A percentile compares a stretch with the other conserved stretches of the same genome.
Conservation (phyloP, 2,329 filamentous ascomycete genomes). For the Colletotrichum horii region DNA sequence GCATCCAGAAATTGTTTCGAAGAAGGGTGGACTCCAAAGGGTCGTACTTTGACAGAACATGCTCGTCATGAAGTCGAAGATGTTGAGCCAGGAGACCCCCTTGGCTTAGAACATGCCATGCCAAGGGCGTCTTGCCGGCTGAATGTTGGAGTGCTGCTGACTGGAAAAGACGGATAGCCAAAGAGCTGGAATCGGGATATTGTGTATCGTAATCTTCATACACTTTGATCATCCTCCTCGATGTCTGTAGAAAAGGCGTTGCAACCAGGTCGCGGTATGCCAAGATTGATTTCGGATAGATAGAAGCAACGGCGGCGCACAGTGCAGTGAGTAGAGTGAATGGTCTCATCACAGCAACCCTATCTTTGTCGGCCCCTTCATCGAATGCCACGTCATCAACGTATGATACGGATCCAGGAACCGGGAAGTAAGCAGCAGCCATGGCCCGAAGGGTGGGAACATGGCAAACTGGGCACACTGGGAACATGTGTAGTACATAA, state of each 20-base stretch:
- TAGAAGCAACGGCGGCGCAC: conserved; percentile 34
- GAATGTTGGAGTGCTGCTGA: conserved; percentile 49
- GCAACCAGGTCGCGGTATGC: conserved; percentile 42
- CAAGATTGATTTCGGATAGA: conserved; percentile 46
- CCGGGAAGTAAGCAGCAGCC: background rate
- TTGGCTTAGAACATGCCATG: conserved; percentile 46
- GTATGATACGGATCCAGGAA: background rate
- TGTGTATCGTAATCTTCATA: conserved; percentile 48
- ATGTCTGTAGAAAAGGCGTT: conserved; percentile 43
- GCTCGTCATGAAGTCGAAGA: conserved; percentile 47
- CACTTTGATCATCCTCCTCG: conserved; percentile 38
- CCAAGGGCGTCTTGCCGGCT: background rate
- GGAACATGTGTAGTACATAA: background rate
- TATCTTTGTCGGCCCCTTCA: background rate
- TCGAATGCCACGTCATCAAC: background rate
- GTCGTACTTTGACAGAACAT: conserved; percentile 35
- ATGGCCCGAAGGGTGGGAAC: background rate
- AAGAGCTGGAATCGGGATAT: conserved; percentile 44
- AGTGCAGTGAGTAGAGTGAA: conserved; percentile 47
- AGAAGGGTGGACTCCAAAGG: conserved; percentile 43
- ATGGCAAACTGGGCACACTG: background rate
- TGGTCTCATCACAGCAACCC: background rate
- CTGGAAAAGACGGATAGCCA: conserved; percentile 48
- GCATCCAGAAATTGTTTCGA: conserved; percentile 42
- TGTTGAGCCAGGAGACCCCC: conserved; percentile 45